Evolutionary conservation across 176 grass and related monocot species (phyloP).

Genomic region (Elymus sibiricus): DNA sequence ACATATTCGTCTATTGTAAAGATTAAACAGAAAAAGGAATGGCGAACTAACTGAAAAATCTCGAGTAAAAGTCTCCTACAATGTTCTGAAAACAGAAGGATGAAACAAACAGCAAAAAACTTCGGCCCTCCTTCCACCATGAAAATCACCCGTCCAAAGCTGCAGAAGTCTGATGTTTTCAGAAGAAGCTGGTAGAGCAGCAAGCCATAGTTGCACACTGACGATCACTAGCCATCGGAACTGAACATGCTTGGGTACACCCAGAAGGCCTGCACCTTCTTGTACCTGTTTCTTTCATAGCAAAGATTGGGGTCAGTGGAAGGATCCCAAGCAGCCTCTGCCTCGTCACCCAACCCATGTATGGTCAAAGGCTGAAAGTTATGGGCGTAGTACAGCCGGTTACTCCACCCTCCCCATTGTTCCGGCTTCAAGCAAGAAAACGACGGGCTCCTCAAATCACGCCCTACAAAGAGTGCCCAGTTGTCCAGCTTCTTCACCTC

Average conservation of each 20-base stretch:
- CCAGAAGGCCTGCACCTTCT: not conserved
- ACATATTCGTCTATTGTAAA: not conserved
- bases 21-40: not conserved
- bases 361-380: not conserved
- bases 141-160: not conserved
- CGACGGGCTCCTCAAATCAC: not conserved
- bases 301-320: not conserved
- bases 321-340: not conserved
- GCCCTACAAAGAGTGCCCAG: not conserved
- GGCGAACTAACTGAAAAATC: not conserved
- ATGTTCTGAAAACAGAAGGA: not conserved
- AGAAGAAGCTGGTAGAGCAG: not conserved
- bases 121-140: not conserved
- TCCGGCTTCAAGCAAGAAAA: constrained; percentile 4
- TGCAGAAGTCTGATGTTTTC: not conserved
- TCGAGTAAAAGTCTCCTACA: not conserved
- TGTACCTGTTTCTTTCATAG: not conserved
- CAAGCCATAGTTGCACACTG: not conserved
- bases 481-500: constrained; percentile 9
- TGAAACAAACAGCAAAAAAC: not conserved
- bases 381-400: not conserved
- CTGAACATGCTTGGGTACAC: constrained; percentile 9
- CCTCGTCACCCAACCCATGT: not conserved
- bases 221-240: not conserved
- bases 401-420: not conserved